Evolutionary conservation across 352 stramenopile genomes (phyloP).

Genomic region (Globisporangium okanoganense): DNA sequence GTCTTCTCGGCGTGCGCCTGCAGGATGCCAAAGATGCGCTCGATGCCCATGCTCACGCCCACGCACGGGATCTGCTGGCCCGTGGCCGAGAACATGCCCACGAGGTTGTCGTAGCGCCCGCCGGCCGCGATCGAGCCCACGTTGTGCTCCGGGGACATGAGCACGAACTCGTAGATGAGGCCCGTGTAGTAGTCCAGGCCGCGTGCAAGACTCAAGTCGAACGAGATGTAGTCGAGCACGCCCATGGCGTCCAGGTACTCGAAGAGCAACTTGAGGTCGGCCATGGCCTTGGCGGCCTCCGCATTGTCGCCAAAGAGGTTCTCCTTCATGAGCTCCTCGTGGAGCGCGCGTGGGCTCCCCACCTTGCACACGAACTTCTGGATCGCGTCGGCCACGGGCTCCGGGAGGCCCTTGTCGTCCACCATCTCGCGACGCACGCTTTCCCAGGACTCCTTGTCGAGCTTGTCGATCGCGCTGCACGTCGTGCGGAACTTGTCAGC

Average conservation of each 20-base stretch:
- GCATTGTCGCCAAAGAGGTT: constrained; percentile 91
- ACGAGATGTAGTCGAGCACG: constrained; percentile 92
- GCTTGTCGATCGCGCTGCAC: constrained; percentile 98
- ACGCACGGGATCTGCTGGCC: constrained; percentile 97
- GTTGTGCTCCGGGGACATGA: constrained; percentile 84
- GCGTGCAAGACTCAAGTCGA: constrained; percentile 96
- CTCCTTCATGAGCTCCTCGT: constrained; percentile 61
- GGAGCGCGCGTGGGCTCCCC: constrained; percentile 83
- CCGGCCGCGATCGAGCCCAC: constrained; percentile 97
- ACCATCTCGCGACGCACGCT: constrained; percentile 93
- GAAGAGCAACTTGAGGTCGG: constrained; percentile 94
- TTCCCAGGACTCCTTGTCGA: constrained; percentile 97
- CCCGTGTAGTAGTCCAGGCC: constrained; percentile 99
- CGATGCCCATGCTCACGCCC: constrained; percentile 97
- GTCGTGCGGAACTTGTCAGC: constrained; percentile 97
- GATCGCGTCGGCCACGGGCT: constrained; percentile 93
- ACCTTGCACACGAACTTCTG: constrained; percentile 92
- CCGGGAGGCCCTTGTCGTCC: constrained; percentile 94
- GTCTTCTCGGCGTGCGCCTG: constrained; percentile 88
- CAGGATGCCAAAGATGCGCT: constrained; percentile 98
- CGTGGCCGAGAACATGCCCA: constrained; percentile 96
- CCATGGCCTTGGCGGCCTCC: constrained; percentile 82
- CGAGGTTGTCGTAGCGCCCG: constrained; percentile 98
- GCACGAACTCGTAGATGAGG: constrained; percentile 99
- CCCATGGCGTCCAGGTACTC: constrained; percentile 97